A percentile compares a stretch with the other conserved stretches of the same genome.
Conservation (phyloP, 1,139 yeast genomes). For the Geotrichum reessii region DNA sequence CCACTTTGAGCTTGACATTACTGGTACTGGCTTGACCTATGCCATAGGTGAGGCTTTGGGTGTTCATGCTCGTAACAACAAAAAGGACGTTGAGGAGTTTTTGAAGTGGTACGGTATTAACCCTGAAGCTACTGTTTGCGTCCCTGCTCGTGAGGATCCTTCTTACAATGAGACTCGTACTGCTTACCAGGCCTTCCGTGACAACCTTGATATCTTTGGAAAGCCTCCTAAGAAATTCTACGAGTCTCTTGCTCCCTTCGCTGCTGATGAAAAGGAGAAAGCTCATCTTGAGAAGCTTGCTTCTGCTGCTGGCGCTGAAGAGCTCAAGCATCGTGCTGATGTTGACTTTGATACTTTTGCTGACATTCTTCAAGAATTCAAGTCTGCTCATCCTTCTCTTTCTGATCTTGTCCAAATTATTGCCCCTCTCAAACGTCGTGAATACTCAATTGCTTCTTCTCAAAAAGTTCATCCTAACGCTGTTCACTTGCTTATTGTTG, state of each 20-base stretch:
- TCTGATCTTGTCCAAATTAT: constrained; percentile 66
- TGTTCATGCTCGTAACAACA: constrained; percentile 81
- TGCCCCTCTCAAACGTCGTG: constrained; percentile 91
- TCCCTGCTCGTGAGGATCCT: constrained; percentile 64
- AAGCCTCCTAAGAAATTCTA: constrained; percentile 94
- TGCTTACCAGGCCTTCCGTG: constrained; percentile 71
- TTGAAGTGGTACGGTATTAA: constrained; percentile 66
- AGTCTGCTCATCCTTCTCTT: constrained; percentile 76
- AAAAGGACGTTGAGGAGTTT: constrained; percentile 60
- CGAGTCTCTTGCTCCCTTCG: constrained; percentile 71
- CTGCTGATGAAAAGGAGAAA: constrained; percentile 64
- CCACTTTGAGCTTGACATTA: constrained; percentile 89
- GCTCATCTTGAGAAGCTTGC: constrained; percentile 57
- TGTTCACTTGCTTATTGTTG: constrained; percentile 86
- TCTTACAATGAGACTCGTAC: constrained; percentile 64
- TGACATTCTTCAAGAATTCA: constrained; percentile 74
- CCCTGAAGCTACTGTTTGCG: constrained; percentile 60
- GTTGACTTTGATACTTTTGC: constrained; percentile 76
- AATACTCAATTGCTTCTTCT: constrained; percentile 96
- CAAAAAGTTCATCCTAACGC: constrained; percentile 89
- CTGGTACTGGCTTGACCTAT: constrained; percentile 86
- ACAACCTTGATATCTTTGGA: constrained; percentile 82
- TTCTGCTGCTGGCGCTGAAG: constrained; percentile 77
- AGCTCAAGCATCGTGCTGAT: constrained; percentile 79
- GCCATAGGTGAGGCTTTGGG: constrained; percentile 97